A percentile compares a stretch with the other conserved stretches of the same genome.
Conservation (phyloP, 2,329 filamentous ascomycete genomes). For the Fusarium sp. region DNA sequence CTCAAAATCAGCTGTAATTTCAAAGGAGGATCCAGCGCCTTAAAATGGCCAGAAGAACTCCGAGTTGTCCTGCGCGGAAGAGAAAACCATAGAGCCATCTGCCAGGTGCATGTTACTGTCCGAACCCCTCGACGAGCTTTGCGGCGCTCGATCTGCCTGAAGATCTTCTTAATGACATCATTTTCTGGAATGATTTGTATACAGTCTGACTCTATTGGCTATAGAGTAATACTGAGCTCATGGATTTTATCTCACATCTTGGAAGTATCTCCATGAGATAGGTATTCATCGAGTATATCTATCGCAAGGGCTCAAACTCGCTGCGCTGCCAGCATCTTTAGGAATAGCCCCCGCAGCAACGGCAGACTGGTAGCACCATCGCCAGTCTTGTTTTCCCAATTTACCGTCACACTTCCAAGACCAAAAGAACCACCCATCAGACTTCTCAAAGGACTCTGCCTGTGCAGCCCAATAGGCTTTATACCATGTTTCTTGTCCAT, state of each 20-base stretch:
- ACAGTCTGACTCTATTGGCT: not conserved
- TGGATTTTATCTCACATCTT: not conserved
- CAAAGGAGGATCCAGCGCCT: too few species aligned
- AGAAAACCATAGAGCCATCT: too few species aligned
- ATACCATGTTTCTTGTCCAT: constrained; percentile 62
- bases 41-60: too few species aligned
- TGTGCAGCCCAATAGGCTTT: constrained; percentile 67
- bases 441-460: constrained; percentile 64
- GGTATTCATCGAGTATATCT: not conserved
- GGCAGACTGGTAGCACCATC: constrained; percentile 59
- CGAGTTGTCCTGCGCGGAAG: too few species aligned
- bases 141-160: not conserved
- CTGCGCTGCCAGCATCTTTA: constrained; percentile 36
- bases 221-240: not conserved
- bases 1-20: too few species aligned
- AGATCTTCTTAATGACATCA: not conserved
- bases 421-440: constrained; percentile 69
- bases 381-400: constrained; percentile 53
- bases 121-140: not conserved
- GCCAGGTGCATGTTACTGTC: not conserved
- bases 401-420: constrained; percentile 64
- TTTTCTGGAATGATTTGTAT: not conserved
- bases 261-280: not conserved
- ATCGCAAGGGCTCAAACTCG: constrained; percentile 14
- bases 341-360: constrained; percentile 45